Percentiles rank a stretch among this genome's conserved stretches.
These are phyloP conservation scores for Tolypocladium cylindrosporum DNA, from an alignment of 2,329 filamentous ascomycete species.

Conservation along the genomic window DNA sequence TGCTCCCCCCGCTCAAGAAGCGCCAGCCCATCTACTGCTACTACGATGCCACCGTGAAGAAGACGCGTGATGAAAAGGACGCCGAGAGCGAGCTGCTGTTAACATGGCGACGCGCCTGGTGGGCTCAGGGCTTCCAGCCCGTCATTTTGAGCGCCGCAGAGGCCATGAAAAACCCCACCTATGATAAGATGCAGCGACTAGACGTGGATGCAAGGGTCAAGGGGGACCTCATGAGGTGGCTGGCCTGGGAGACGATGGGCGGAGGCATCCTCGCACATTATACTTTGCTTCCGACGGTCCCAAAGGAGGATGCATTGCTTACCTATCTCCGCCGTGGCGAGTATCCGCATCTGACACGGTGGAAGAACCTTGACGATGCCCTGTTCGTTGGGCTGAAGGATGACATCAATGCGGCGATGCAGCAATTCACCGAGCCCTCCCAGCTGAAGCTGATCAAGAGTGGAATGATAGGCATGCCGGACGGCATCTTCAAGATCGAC, in stretches of 20 bases:
- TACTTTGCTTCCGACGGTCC: conserved; percentile 75
- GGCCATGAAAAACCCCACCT: conserved; percentile 73
- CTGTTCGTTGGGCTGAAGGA: conserved; percentile 62
- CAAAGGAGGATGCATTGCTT: conserved; percentile 62
- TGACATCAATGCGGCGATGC: conserved; percentile 53
- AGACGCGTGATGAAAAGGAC: conserved; percentile 53
- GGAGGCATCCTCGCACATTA: conserved; percentile 72
- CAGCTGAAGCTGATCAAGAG: conserved; percentile 47
- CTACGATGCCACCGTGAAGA: conserved; percentile 60
- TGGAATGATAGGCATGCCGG: conserved; percentile 51
- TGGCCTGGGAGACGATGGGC: conserved; percentile 89
- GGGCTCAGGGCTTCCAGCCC: conserved; percentile 84
- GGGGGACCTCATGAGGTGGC: conserved; percentile 69
- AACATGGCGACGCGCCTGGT: conserved; percentile 90
- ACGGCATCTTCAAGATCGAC: conserved; percentile 56
- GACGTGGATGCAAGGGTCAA: conserved; percentile 54
- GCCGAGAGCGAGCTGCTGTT: conserved; percentile 72
- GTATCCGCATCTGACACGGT: conserved; percentile 63
- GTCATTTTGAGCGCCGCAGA: conserved; percentile 71
- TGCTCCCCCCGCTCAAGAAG: conserved; percentile 65
- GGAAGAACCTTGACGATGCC: conserved; percentile 59
- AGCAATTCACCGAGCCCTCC: conserved; percentile 45
- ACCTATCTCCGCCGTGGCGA: conserved; percentile 65
- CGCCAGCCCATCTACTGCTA: conserved; percentile 82
- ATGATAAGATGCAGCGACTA: conserved; percentile 55